These are phyloP conservation scores for Globisporangium uncinulatum DNA, from an alignment of 352 stramenopile genomes.

Conservation along the genomic window DNA sequence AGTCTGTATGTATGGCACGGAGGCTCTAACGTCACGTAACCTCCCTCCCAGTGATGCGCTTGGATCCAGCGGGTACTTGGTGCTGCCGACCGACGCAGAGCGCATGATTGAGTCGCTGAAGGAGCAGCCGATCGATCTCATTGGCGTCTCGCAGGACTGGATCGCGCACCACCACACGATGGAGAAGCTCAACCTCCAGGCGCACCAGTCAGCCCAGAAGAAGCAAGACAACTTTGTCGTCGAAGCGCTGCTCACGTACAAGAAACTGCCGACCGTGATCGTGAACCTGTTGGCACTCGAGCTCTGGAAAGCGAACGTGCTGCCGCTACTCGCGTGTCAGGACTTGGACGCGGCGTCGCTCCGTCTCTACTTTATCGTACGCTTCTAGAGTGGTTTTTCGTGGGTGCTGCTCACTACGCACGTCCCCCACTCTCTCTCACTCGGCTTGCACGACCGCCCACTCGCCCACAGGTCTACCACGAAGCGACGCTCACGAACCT, in stretches of 20 bases:
- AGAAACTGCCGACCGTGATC: constrained; percentile 87
- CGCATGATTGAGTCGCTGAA: constrained; percentile 73
- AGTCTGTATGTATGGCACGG: too few species aligned
- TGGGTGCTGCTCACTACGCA: neutral
- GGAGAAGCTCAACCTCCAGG: constrained; percentile 93
- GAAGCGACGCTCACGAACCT: constrained; percentile 87
- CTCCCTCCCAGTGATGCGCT: constrained; percentile 6
- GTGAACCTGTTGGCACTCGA: constrained; percentile 87
- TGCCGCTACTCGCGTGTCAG: constrained; percentile 50
- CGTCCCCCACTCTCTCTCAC: neutral
- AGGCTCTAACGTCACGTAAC: too few species aligned
- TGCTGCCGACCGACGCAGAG: constrained; percentile 79
- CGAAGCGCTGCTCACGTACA: constrained; percentile 88
- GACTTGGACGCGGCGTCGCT: constrained; percentile 60
- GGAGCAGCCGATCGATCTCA: constrained; percentile 46
- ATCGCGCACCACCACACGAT: constrained; percentile 84
- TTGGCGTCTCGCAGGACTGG: constrained; percentile 67
- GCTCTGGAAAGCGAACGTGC: constrained; percentile 84
- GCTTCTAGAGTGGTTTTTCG: constrained; percentile 1
- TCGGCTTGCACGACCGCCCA: neutral
- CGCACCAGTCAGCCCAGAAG: constrained; percentile 86
- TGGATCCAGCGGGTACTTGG: constrained; percentile 31
- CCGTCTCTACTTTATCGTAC: constrained; percentile 89
- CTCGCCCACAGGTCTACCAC: constrained; percentile 70
- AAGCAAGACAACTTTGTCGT: constrained; percentile 93